Percentiles rank a stretch among this genome's conserved stretches.
Conservation (phyloP, 1,284 basidiomycete genomes). For the Trichosporon inkin region DNA sequence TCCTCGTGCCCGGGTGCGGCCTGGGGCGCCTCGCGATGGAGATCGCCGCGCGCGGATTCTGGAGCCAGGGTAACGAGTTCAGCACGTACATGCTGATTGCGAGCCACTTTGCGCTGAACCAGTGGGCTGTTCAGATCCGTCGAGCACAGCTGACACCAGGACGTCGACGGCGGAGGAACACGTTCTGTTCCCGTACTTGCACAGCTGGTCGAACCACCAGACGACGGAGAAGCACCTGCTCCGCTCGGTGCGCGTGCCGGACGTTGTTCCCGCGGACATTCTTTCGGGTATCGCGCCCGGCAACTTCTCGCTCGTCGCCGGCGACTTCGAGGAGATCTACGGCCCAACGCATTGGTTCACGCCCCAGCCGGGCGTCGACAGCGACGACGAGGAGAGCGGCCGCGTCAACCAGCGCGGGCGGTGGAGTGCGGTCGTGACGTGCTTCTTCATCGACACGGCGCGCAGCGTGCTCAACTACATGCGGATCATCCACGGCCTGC, state of each 20-base stretch:
- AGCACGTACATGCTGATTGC: conserved; percentile 87
- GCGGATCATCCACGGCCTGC: conserved; percentile 69
- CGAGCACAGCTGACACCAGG: conserved; percentile 48
- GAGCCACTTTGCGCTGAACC: conserved; percentile 76
- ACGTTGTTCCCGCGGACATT: conserved; percentile 71
- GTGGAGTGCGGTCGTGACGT: conserved; percentile 89
- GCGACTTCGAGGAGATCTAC: conserved; percentile 91
- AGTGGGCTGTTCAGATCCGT: conserved; percentile 51
- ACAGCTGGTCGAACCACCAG: conserved; percentile 77
- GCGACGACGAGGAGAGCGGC: conserved; percentile 50
- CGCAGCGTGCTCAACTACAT: conserved; percentile 90
- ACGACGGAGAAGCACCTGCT: conserved; percentile 61
- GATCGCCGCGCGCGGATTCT: conserved; percentile 72
- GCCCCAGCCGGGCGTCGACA: not conserved
- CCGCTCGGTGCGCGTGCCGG: conserved; percentile 68
- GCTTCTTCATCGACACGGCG: conserved; percentile 97
- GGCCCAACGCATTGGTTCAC: conserved; percentile 53
- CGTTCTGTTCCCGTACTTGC: conserved; percentile 79
- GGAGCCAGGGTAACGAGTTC: conserved; percentile 88
- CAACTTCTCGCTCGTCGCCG: conserved; percentile 75
- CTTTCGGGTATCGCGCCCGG: conserved; percentile 53
- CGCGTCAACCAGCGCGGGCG: conserved; percentile 58
- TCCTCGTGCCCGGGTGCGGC: conserved; percentile 83
- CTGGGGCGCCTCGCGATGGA: conserved; percentile 82
- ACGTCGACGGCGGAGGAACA: conserved; percentile 64